Percentiles rank a stretch among this genome's conserved stretches.
phyloP scores from a whole-genome alignment of 768 basidiomycete species.

The Tylopilus felleus region DNA sequence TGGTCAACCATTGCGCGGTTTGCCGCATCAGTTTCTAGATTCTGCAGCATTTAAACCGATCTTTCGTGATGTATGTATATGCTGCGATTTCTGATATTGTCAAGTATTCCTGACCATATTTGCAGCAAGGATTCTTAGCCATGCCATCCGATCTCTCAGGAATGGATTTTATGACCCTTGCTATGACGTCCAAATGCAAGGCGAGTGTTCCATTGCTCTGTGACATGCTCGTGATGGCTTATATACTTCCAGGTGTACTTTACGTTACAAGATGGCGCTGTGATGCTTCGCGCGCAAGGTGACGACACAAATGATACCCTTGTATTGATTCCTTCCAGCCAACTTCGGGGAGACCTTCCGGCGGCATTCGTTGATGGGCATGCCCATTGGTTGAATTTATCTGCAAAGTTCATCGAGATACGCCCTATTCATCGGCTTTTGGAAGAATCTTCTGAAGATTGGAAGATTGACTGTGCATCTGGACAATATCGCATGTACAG shows the following conservation, averaged over 20 bases:
- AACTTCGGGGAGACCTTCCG: background rate
- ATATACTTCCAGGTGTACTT: background rate
- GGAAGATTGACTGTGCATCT: background rate
- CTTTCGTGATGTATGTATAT: background rate
- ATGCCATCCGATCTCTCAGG: background rate
- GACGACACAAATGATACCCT: background rate
- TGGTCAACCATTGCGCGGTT: background rate
- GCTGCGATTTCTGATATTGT: too few relatives aligned
- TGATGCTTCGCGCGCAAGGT: background rate
- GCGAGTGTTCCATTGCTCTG: background rate
- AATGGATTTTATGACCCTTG: background rate
- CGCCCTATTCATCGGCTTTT: background rate
- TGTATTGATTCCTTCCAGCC: background rate
- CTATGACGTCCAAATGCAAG: background rate
- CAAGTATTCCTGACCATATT: background rate
- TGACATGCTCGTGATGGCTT: background rate
- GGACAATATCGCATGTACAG: background rate
- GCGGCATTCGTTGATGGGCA: background rate
- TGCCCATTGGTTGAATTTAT: background rate
- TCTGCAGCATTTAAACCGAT: background rate
- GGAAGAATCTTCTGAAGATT: background rate
- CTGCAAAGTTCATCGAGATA: background rate
- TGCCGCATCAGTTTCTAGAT: background rate
- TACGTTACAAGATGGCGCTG: too few relatives aligned
- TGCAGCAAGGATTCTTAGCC: too few relatives aligned